Evolutionary conservation across 306 rosid genomes (phyloP).

Genomic region (Quercus parvula): DNA sequence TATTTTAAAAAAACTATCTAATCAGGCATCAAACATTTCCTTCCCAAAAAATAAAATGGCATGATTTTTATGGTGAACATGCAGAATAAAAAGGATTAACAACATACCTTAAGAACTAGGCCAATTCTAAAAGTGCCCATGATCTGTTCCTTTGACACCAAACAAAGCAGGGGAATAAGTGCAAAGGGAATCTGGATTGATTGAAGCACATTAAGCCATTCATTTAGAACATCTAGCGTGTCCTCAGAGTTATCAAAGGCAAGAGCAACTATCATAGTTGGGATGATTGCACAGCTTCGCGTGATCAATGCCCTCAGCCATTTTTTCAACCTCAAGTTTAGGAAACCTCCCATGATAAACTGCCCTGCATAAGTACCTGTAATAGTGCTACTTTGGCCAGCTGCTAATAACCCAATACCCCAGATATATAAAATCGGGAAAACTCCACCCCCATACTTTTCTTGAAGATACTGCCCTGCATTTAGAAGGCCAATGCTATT

Average conservation of each 20-base stretch:
- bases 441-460: conserved; percentile 84
- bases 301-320: conserved; percentile 91
- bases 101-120: conserved; percentile 64
- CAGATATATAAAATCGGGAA: conserved; percentile 89
- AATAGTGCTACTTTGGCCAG: conserved; percentile 97
- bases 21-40: not conserved
- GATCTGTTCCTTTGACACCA: conserved; percentile 87
- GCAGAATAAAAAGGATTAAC: not conserved
- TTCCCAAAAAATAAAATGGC: not conserved
- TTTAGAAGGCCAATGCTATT: conserved; percentile 75
- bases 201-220: conserved; percentile 98
- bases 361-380: conserved; percentile 99
- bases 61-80: conserved; percentile 2
- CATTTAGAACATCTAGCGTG: conserved; percentile 70
- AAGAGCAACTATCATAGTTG: conserved; percentile 86
- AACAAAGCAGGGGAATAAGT: conserved; percentile 83
- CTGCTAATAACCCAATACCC: conserved; percentile 92
- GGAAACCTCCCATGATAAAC: conserved; percentile 96
- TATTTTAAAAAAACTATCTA: not conserved
- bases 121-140: conserved; percentile 93
- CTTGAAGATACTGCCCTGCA: conserved; percentile 91
- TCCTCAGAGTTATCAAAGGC: conserved; percentile 68
- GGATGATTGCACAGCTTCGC: conserved; percentile 80
- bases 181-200: conserved; percentile 98
- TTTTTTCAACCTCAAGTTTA: conserved; percentile 82